These are phyloP conservation scores for Nannochloropsis oceanica DNA, from an alignment of 108 stramenopile genomes.

Conservation along the genomic window DNA sequence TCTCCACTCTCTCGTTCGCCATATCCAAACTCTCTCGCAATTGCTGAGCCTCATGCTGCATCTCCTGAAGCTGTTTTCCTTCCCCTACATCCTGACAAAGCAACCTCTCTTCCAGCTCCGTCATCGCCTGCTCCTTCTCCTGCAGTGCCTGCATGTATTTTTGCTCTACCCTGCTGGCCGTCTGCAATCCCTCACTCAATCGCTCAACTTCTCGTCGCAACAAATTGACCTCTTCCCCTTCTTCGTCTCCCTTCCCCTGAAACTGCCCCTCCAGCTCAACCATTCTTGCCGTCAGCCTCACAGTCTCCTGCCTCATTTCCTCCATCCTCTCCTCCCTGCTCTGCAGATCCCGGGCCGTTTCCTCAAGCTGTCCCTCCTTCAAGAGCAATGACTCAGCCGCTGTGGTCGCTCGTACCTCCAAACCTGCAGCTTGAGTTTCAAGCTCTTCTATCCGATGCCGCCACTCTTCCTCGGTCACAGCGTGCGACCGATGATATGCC, in stretches of 20 bases:
- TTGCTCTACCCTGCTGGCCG: not conserved
- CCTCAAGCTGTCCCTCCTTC: not conserved
- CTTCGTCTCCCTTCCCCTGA: not conserved
- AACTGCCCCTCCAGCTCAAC: not conserved
- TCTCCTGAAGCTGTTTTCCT: too few relatives aligned
- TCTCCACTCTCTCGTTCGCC: too few relatives aligned
- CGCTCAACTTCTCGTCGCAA: not conserved
- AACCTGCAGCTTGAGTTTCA: not conserved
- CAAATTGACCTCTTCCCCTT: not conserved
- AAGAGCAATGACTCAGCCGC: not conserved
- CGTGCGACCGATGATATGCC: not conserved
- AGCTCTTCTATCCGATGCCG: not conserved
- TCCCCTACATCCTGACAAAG: too few relatives aligned
- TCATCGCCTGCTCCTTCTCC: not conserved
- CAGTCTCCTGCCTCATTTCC: not conserved
- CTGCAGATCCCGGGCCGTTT: not conserved
- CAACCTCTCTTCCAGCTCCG: not conserved
- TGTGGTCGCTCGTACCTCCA: not conserved
- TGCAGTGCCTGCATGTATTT: not conserved
- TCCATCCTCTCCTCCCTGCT: too few relatives aligned
- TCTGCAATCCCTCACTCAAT: not conserved
- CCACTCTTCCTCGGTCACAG: not conserved
- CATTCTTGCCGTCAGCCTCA: not conserved
- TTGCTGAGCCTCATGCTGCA: too few relatives aligned
- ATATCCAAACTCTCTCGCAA: too few relatives aligned